phyloP scores from a whole-genome alignment of 1,139 yeast species.

The Tardiomyces depauwii region DNA sequence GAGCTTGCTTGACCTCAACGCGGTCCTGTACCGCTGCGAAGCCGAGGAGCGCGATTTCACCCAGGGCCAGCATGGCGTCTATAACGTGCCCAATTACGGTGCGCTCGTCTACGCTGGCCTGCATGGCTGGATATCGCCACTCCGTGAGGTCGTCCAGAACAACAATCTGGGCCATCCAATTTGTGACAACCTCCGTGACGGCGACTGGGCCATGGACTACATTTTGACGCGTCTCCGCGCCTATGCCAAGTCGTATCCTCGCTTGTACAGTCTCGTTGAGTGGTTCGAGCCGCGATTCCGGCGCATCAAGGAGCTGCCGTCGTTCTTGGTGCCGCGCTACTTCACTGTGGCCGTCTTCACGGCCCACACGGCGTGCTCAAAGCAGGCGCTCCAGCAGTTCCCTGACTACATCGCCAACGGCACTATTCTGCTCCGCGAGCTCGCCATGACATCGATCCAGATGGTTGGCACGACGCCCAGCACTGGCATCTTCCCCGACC shows the following conservation, averaged over 20 bases:
- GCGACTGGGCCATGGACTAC: conserved; percentile 85
- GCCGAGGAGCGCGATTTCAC: conserved; percentile 81
- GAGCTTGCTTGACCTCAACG: conserved; percentile 60
- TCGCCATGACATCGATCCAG: conserved; percentile 77
- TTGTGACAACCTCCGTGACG: conserved; percentile 68
- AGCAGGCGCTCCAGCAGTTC: conserved; percentile 50
- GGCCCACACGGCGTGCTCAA: conserved; percentile 72
- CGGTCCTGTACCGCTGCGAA: conserved; percentile 65
- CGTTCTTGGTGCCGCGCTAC: conserved; percentile 74
- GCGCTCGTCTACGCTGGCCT: conserved; percentile 75
- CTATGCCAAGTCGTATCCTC: conserved; percentile 36
- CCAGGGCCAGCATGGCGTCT: conserved; percentile 53
- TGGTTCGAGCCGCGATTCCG: conserved; percentile 66
- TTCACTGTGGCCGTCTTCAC: conserved; percentile 72
- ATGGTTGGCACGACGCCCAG: conserved; percentile 69
- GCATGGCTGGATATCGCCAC: conserved; percentile 80
- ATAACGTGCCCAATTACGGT: conserved; percentile 65
- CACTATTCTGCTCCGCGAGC: conserved; percentile 64
- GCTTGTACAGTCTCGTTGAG: conserved; percentile 40
- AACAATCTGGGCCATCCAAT: conserved; percentile 80
- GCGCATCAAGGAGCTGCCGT: conserved; percentile 59
- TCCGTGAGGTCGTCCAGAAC: conserved; percentile 48
- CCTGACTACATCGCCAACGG: conserved; percentile 43
- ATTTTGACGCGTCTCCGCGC: conserved; percentile 50
- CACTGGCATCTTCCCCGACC: conserved; percentile 63